These are phyloP conservation scores for Colletotrichum shisoi DNA, from an alignment of 2,329 filamentous ascomycete genomes.

Conservation along the genomic window DNA sequence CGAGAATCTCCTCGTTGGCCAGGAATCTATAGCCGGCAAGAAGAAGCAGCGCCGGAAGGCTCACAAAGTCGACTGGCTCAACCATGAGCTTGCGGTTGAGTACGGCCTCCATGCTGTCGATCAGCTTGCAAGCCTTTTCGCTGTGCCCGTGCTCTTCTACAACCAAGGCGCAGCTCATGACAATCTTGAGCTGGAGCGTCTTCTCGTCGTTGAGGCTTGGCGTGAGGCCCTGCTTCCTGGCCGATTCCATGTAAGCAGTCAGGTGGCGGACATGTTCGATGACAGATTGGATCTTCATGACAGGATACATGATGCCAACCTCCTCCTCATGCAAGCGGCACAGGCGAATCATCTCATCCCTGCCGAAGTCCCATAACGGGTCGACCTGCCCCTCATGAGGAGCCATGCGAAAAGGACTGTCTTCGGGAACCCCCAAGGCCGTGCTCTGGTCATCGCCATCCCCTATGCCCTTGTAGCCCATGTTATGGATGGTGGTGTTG, in stretches of 20 bases:
- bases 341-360: slow-evolving; percentile 80
- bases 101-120: slow-evolving; percentile 75
- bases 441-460: slow-evolving; percentile 68
- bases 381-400: slow-evolving; percentile 57
- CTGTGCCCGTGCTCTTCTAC: slow-evolving; percentile 83
- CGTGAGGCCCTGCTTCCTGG: slow-evolving; percentile 48
- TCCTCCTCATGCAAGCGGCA: slow-evolving; percentile 87
- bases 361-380: slow-evolving; percentile 79
- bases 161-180: slow-evolving; percentile 79
- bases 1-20: slow-evolving; percentile 82
- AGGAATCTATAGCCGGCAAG: slow-evolving; percentile 79
- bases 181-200: slow-evolving; percentile 79
- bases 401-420: slow-evolving; percentile 25
- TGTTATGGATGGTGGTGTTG: slow-evolving; percentile 84
- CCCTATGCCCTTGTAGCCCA: slow-evolving; percentile 78
- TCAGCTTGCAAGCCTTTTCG: slow-evolving; percentile 75
- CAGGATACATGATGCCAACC: slow-evolving; percentile 90
- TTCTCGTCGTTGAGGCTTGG: slow-evolving; percentile 58
- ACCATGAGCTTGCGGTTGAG: slow-evolving; percentile 72
- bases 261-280: slow-evolving; percentile 74
- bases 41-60: slow-evolving; percentile 61
- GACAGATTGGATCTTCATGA: slow-evolving; percentile 76
- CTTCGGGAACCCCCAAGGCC: slow-evolving; percentile 35
- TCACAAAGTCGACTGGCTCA: slow-evolving; percentile 58
- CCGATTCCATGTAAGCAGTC: slow-evolving; percentile 73